These are phyloP conservation scores for Papiliotrema nemorosa DNA, from an alignment of 1,284 basidiomycete species.

Conservation along the genomic window DNA sequence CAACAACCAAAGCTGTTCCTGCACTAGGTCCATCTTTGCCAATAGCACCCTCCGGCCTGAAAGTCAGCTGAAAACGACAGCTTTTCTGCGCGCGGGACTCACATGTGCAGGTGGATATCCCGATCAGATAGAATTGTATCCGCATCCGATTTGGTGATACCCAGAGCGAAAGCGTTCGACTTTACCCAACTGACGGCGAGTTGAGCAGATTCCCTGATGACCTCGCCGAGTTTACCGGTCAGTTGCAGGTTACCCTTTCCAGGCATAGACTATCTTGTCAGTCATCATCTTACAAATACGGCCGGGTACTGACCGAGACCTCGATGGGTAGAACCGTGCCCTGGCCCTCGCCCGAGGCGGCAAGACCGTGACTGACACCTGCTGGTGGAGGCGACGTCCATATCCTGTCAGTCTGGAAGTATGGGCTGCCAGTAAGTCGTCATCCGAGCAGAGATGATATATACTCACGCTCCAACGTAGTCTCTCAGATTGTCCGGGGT, in stretches of 20 bases:
- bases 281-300: background rate
- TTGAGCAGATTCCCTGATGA: slow-evolving; percentile 92
- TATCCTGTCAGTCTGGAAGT: slow-evolving; percentile 93
- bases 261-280: slow-evolving; percentile 68
- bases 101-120: slow-evolving; percentile 89
- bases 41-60: slow-evolving; percentile 80
- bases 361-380: slow-evolving; percentile 90
- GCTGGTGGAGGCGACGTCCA: slow-evolving; percentile 78
- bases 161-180: slow-evolving; percentile 79
- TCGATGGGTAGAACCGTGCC: slow-evolving; percentile 98
- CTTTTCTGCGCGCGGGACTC: slow-evolving; percentile 1
- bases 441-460: no score
- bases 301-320: slow-evolving; percentile 63
- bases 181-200: slow-evolving; percentile 94
- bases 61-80: background rate
- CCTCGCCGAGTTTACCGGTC: slow-evolving; percentile 96
- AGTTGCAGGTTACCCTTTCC: slow-evolving; percentile 84
- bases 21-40: slow-evolving; percentile 98
- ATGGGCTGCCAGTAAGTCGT: slow-evolving; percentile 50
- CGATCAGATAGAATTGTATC: slow-evolving; percentile 77
- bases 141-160: slow-evolving; percentile 68
- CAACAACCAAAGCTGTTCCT: slow-evolving; percentile 86
- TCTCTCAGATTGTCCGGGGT: slow-evolving; percentile 85
- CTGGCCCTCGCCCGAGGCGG: slow-evolving; percentile 92
- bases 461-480: slow-evolving; percentile 75